Conservation (phyloP, 2,329 filamentous ascomycete genomes). For the Aspergillus sp. region DNA sequence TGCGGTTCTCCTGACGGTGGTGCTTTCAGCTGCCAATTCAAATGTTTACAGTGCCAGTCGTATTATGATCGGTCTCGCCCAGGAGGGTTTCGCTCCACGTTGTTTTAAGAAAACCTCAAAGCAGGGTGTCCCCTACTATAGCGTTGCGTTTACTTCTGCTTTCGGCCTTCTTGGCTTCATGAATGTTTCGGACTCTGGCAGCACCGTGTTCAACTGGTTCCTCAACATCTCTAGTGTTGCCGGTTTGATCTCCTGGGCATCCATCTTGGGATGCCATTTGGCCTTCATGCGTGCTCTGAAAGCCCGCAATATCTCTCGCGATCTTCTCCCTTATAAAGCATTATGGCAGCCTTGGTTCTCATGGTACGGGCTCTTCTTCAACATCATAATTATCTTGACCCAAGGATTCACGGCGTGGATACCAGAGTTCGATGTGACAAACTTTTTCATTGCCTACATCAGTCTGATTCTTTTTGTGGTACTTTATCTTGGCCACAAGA, state of each 20-base stretch:
- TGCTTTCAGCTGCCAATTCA: constrained; percentile 45
- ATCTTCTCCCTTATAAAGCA: constrained; percentile 60
- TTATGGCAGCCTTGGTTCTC: constrained; percentile 64
- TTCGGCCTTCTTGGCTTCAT: constrained; percentile 70
- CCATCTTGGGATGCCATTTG: constrained; percentile 57
- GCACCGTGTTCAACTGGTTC: constrained; percentile 55
- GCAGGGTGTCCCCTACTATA: constrained; percentile 46
- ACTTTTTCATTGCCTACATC: constrained; percentile 66
- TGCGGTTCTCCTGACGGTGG: constrained; percentile 43
- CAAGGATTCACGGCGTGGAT: constrained; percentile 71
- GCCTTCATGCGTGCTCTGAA: constrained; percentile 63
- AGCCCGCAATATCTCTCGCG: constrained; percentile 58
- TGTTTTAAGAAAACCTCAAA: constrained; percentile 44
- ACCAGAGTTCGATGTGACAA: constrained; percentile 54
- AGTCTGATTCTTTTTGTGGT: constrained; percentile 64
- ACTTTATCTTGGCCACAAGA: constrained; percentile 62
- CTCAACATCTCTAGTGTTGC: constrained; percentile 36
- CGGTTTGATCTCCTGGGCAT: constrained; percentile 39
- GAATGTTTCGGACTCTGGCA: constrained; percentile 63
- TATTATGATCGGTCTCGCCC: constrained; percentile 66
- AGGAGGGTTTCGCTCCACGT: constrained; percentile 45
- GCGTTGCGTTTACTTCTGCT: constrained; percentile 45
- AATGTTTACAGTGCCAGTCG: constrained; percentile 56
- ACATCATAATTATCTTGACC: constrained; percentile 63
- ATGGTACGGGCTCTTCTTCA: constrained; percentile 67